Base-by-base conservation (phyloP, 192 early-diverging fungal genomes). In the Cetraspora pellucida region DNA sequence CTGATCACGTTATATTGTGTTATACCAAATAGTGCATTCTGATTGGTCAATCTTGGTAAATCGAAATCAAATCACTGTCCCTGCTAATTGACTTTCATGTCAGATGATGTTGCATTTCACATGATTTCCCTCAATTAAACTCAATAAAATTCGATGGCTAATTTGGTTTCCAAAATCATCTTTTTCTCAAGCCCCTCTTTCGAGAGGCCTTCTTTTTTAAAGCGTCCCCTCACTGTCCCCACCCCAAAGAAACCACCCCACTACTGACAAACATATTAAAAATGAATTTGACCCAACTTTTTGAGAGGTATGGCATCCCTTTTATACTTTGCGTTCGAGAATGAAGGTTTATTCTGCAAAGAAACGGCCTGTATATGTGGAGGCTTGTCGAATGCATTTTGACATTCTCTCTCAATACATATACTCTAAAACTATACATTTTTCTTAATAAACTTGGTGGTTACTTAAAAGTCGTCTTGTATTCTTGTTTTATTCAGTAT, bases 211-310 rank as follows among this genome's bases (percentile, higher is more conserved):
- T 61, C 71, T 68, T 68, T 68, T 71, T 37, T 31, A 65, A 65
- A 65, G 63, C 63, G 63, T 74, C 54, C 73, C 31, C 59, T 13
- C 25, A 73, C n/a, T 54, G 72, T 73, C 72, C 72, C 72, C 37
- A 73, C 73, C 73, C 73, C 59, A 74, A 74, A 74, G 73, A 46
- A 63, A 74, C 58, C 21, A 74, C 57, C 73, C 73, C 73, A 65
- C 63, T 37, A 65, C 31, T 43, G 17, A 10, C 17, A 10, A 65
- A 16, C 13, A 65, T 31, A n/a, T 37, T 10, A 65, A 43, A 65
- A 64, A 75, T 75, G 74, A 65, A 75, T 25, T 64, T 75, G 61
- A 75, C 74, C 61, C 74, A 65, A 50, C 61, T 75, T 60, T 75
- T 75, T 65, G 74, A 65, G 14, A 75, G 74, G 74, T 75, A 75